Evolutionary conservation across 2,329 filamentous ascomycete genomes (phyloP).

Genomic region (Hymenoscyphus scutula): DNA sequence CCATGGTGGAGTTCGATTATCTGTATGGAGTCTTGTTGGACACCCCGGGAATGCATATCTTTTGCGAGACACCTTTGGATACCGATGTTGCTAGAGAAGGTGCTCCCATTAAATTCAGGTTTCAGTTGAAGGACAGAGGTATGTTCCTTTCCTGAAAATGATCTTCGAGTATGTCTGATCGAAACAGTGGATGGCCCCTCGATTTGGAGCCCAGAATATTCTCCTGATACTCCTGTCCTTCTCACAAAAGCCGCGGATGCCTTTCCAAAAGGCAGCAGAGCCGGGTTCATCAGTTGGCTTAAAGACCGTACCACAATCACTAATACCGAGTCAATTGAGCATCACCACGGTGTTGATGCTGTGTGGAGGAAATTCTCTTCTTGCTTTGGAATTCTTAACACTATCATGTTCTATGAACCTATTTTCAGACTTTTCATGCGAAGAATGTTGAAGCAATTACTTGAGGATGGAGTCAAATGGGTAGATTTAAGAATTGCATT

Average conservation of each 20-base stretch:
- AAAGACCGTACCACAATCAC: constrained; percentile 70
- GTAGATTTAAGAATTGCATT: constrained; percentile 80
- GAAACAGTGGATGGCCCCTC: constrained; percentile 40
- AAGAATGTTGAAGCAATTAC: constrained; percentile 66
- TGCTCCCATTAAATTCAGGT: constrained; percentile 61
- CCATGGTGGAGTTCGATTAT: constrained; percentile 86
- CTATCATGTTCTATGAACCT: constrained; percentile 84
- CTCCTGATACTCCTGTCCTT: constrained; percentile 37
- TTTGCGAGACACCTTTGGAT: constrained; percentile 54
- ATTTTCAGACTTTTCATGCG: constrained; percentile 77
- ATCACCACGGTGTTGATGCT: constrained; percentile 79
- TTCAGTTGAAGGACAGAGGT: constrained; percentile 44
- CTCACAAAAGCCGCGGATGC: constrained; percentile 62
- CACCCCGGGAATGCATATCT: constrained; percentile 72
- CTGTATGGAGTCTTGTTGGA: constrained; percentile 69
- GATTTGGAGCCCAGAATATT: constrained; percentile 68
- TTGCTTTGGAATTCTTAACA: constrained; percentile 71
- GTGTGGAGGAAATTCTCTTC: constrained; percentile 80
- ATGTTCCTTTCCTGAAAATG: constrained; percentile 2
- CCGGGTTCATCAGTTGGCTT: constrained; percentile 76
- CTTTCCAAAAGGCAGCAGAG: constrained; percentile 70
- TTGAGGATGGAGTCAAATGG: constrained; percentile 81
- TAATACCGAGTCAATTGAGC: constrained; percentile 68
- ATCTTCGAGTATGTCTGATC: constrained; percentile 10
- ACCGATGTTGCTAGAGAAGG: constrained; percentile 52